Evolutionary conservation across 805 yeast species (phyloP), one percentile per base, ranked within the genome.

Genomic region (Ogataea kodamae): DNA sequence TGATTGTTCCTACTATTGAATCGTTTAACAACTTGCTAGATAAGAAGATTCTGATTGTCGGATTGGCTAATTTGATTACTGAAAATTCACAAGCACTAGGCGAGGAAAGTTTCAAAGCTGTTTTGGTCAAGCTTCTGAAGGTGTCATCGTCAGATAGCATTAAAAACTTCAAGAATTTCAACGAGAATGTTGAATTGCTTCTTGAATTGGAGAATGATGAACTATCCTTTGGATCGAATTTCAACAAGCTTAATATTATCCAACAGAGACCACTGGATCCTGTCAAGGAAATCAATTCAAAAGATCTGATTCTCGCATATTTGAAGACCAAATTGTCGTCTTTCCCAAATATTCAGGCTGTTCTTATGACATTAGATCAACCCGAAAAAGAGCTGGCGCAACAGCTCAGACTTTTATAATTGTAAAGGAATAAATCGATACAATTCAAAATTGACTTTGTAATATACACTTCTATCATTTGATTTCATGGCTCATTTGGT

Each of bases 151-250:
- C 63, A 5, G 64, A 61, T 12, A 57, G 64, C 10, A 57, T 62
- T 29, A 49, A 46, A 20, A 55, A 59, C 25, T 60, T 59, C 37
- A 55, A 54, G 33, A 47, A 50, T 5, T 40, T 57, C 3, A 57
- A 63, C 24, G 68, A 65, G 18, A 60, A 65, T 21, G 58, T 57
- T 23, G 78, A 73, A 30, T 50, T 71, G 13, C 81, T 80, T 45
- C 49, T 72, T 18, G 88, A 82, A 33, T 52, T 71, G 16, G 95
- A 88, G 42, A 56, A 53, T 30, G 63, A 58, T 26, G 71, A 81
- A 30, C 55, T 69, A 3, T 68, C 92, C 2, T 92, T 89, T 60
- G 97, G 97, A 2, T 81, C 96, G 0, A 76, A 80, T 33, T 92
- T 76, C 59, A 84, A 94, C 33, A 78, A 74, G 51, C 66, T 92